Conservation (phyloP, 2,329 filamentous ascomycete genomes). For the Fusarium sp. region DNA sequence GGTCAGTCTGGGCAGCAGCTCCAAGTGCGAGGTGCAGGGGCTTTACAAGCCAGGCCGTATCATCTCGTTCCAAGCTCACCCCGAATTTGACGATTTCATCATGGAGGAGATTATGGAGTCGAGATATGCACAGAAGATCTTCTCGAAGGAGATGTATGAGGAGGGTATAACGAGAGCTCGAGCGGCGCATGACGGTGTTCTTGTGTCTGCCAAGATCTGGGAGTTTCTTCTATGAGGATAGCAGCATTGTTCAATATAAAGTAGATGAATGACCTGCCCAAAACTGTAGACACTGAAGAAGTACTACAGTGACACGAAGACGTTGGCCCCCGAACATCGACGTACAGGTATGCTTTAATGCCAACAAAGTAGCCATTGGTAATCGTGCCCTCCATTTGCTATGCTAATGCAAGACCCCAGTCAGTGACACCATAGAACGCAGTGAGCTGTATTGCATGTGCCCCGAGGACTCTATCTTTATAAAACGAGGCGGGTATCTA, state of each 20-base stretch:
- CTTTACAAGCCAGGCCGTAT: constrained; percentile 55
- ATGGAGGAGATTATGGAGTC: constrained; percentile 53
- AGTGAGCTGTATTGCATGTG: constrained; percentile 10
- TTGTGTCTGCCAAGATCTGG: constrained; percentile 49
- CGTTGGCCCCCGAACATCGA: no score
- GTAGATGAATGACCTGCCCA: neutral
- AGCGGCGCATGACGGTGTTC: constrained; percentile 49
- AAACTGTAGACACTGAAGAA: neutral
- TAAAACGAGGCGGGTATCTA: constrained; percentile 30
- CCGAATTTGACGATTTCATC: constrained; percentile 58
- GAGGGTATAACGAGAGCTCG: constrained; percentile 49
- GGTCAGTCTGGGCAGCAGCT: constrained; percentile 57
- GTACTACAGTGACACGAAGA: no score
- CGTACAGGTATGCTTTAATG: no score
- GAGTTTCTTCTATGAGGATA: constrained; percentile 40
- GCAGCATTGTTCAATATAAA: neutral
- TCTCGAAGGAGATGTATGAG: constrained; percentile 47
- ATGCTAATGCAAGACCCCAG: no score
- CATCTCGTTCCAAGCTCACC: constrained; percentile 61
- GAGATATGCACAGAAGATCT: constrained; percentile 48
- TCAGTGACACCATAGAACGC: no score
- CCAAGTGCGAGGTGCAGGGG: constrained; percentile 58
- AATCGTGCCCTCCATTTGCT: no score
- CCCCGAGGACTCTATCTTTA: constrained; percentile 22
- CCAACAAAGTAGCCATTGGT: no score